Percentiles rank a stretch among this genome's conserved stretches.
phyloP scores from a whole-genome alignment of 2,329 filamentous ascomycete species.

The Tolypocladium cylindrosporum region DNA sequence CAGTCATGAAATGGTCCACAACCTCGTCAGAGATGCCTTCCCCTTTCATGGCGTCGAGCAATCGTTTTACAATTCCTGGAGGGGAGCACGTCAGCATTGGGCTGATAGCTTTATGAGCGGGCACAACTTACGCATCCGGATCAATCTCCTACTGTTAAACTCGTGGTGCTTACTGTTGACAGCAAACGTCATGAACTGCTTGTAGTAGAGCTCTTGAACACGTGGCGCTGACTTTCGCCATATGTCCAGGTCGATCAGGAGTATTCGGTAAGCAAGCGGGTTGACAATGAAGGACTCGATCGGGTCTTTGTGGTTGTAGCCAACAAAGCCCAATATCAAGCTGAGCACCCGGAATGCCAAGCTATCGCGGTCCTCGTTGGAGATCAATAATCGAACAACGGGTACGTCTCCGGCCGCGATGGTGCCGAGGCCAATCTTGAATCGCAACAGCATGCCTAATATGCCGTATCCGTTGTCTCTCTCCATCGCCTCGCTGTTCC shows the following conservation, averaged over 20 bases:
- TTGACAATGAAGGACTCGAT: conserved; percentile 92
- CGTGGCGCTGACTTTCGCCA: conserved; percentile 73
- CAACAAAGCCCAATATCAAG: conserved; percentile 75
- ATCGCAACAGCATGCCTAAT: conserved; percentile 70
- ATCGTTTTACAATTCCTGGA: conserved; percentile 81
- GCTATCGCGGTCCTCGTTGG: conserved; percentile 42
- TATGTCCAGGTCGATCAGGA: conserved; percentile 86
- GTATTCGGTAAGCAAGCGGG: conserved; percentile 82
- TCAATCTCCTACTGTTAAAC: conserved; percentile 80
- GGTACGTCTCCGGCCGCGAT: conserved; percentile 17
- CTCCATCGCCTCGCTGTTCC: conserved; percentile 97
- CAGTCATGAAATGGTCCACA: conserved; percentile 64
- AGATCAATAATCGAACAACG: conserved; percentile 32
- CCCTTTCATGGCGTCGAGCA: conserved; percentile 83
- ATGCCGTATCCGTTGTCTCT: conserved; percentile 90
- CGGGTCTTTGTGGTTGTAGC: conserved; percentile 71
- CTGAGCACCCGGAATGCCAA: conserved; percentile 58
- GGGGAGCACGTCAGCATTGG: conserved; percentile 8
- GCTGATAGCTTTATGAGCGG: background rate
- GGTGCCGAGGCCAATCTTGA: conserved; percentile 58
- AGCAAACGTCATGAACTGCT: conserved; percentile 81
- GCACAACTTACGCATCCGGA: conserved; percentile 69
- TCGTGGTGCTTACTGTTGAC: conserved; percentile 84
- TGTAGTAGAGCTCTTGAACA: conserved; percentile 84
- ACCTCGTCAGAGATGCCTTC: conserved; percentile 66